Percentiles rank a stretch among this genome's conserved stretches.
phyloP scores from a whole-genome alignment of 2,329 filamentous ascomycete species.

The Clarireedia monteithiana region DNA sequence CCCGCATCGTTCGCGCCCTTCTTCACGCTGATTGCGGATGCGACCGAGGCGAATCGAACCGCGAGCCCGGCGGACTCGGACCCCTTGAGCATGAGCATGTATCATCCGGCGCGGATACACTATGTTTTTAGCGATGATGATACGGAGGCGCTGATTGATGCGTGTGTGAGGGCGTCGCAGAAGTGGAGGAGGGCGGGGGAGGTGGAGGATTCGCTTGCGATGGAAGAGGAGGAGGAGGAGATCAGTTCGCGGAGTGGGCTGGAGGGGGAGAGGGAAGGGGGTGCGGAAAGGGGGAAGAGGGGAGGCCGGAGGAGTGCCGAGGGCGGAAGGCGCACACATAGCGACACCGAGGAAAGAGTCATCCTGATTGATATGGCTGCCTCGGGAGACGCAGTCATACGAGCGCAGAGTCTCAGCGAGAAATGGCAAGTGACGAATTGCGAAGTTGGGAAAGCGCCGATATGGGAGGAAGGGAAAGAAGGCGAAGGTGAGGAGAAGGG shows the following conservation, averaged over 20 bases:
- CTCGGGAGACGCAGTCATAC: conserved; percentile 48
- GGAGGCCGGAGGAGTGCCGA: background rate
- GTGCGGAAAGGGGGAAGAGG: background rate
- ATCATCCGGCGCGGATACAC: conserved; percentile 72
- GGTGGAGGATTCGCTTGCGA: background rate
- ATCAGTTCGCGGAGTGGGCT: background rate
- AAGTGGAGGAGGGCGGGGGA: background rate
- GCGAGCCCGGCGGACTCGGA: background rate
- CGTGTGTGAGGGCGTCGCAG: conserved; percentile 37
- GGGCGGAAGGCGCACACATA: too few relatives aligned
- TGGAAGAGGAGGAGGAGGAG: too few relatives aligned
- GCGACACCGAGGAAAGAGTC: conserved; percentile 31
- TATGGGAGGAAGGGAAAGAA: conserved; percentile 38
- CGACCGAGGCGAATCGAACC: conserved; percentile 30
- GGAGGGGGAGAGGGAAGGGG: background rate
- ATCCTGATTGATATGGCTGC: conserved; percentile 49
- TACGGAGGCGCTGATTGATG: conserved; percentile 64
- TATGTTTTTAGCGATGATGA: conserved; percentile 91
- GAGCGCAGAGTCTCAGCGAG: conserved; percentile 63
- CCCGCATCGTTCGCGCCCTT: conserved; percentile 58
- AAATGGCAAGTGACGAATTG: conserved; percentile 62
- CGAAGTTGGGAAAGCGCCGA: conserved; percentile 50
- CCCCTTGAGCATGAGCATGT: conserved; percentile 65
- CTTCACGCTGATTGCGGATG: conserved; percentile 78
- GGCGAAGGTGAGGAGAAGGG: conserved; percentile 36